Conservation (phyloP, 2,329 filamentous ascomycete genomes). For the Dryadomyces sulphureus region DNA sequence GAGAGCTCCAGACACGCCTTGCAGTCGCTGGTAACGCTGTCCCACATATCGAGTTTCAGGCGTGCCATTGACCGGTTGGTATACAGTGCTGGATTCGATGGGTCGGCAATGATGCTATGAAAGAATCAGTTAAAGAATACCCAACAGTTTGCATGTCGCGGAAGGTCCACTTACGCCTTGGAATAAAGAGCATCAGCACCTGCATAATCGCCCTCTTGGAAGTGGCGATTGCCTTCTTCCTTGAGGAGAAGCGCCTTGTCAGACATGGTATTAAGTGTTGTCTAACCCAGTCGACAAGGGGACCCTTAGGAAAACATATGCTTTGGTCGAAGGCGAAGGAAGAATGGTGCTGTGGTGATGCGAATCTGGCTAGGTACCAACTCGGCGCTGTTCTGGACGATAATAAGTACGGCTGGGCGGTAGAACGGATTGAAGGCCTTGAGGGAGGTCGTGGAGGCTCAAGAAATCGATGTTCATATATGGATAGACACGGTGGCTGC, state of each 20-base stretch:
- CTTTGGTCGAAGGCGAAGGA: neutral
- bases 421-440: no score
- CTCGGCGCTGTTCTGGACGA: neutral
- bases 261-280: slow-evolving; percentile 2
- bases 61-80: slow-evolving; percentile 81
- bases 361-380: neutral
- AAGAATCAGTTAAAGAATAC: neutral
- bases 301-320: neutral
- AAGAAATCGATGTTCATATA: no score
- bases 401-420: no score
- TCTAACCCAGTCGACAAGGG: neutral
- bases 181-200: slow-evolving; percentile 57
- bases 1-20: slow-evolving; percentile 56
- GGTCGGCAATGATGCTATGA: slow-evolving; percentile 58
- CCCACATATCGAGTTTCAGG: slow-evolving; percentile 58
- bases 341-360: neutral
- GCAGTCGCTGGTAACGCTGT: slow-evolving; percentile 65
- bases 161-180: slow-evolving; percentile 42
- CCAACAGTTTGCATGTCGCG: neutral
- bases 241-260: slow-evolving; percentile 29
- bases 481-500: neutral
- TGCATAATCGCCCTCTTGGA: slow-evolving; percentile 47
- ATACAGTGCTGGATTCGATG: slow-evolving; percentile 64
- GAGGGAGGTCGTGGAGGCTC: no score
- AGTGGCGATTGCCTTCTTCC: slow-evolving; percentile 49